A percentile compares a stretch with the other conserved stretches of the same genome.
phyloP scores from a whole-genome alignment of 2,329 filamentous ascomycete species.

The Fusarium sp. region DNA sequence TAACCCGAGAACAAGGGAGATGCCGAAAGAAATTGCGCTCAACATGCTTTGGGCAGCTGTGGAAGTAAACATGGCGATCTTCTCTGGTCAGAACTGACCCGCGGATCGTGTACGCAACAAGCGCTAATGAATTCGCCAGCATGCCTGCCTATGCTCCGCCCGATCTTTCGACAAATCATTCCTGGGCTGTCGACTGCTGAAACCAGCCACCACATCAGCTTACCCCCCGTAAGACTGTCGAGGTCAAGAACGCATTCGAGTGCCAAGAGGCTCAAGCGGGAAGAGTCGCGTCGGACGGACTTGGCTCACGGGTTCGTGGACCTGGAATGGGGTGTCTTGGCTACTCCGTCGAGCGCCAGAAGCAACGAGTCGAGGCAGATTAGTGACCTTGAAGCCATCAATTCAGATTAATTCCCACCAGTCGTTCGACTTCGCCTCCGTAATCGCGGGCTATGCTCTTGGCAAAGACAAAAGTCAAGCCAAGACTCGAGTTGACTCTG shows the following conservation, averaged over 20 bases:
- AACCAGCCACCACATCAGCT: background rate
- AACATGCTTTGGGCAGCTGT: conserved; percentile 47
- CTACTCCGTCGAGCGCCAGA: background rate
- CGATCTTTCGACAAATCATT: background rate
- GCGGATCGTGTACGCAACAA: background rate
- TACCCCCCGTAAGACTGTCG: background rate
- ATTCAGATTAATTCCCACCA: background rate
- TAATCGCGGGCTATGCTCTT: background rate
- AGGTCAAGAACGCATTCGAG: background rate
- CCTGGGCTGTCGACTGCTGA: conserved; percentile 1
- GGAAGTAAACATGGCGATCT: conserved; percentile 47
- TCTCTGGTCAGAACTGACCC: conserved; percentile 37
- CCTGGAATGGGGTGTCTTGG: background rate
- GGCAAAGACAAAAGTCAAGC: background rate
- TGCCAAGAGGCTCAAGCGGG: background rate
- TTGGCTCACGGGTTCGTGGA: background rate
- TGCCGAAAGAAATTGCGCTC: conserved; percentile 42
- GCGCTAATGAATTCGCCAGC: background rate
- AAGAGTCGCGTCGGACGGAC: background rate
- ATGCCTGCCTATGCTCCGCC: conserved; percentile 1
- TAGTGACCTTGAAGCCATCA: background rate
- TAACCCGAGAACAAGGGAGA: conserved; percentile 30
- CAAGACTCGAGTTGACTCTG: too few relatives aligned
- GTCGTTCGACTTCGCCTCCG: background rate
- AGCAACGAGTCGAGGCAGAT: background rate